Conservation (phyloP, 805 yeast species). For the Lipomyces mesembrius region DNA sequence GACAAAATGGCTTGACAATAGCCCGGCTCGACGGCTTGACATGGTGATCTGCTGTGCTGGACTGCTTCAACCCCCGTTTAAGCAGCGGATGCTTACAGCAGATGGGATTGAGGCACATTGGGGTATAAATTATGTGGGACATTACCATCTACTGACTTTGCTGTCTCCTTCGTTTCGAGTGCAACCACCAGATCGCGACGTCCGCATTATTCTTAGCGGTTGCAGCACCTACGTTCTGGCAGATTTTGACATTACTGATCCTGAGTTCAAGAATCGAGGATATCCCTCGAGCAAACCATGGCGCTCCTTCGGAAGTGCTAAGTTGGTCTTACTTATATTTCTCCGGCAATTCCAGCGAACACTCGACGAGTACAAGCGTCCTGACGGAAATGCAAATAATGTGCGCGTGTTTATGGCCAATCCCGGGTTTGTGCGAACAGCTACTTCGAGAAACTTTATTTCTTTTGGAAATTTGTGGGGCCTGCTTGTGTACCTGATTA, state of each 20-base stretch:
- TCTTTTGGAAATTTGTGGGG: conserved; percentile 73
- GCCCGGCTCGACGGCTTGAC: conserved; percentile 89
- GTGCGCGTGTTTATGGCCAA: conserved; percentile 76
- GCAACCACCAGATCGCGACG: conserved; percentile 95
- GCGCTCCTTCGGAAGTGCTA: conserved; percentile 80
- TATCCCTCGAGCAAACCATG: conserved; percentile 71
- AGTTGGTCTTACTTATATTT: conserved; percentile 73
- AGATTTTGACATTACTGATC: conserved; percentile 61
- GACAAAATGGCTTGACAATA: conserved; percentile 88
- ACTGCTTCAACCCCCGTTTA: conserved; percentile 72
- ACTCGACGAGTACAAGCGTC: conserved; percentile 61
- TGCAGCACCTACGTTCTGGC: conserved; percentile 82
- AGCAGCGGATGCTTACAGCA: conserved; percentile 62
- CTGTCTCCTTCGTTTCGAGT: conserved; percentile 81
- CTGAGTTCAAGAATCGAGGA: conserved; percentile 63
- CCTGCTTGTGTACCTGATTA: conserved; percentile 62
- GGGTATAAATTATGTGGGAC: conserved; percentile 80
- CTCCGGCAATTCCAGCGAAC: conserved; percentile 78
- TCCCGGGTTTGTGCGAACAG: conserved; percentile 91
- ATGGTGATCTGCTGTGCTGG: conserved; percentile 89
- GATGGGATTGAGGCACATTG: conserved; percentile 90
- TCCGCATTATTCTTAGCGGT: conserved; percentile 75
- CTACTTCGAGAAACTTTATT: conserved; percentile 76
- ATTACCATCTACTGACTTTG: conserved; percentile 77
- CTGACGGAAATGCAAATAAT: conserved; percentile 69